These are phyloP conservation scores for Conticribra guillardii DNA, from an alignment of 108 stramenopile species.

Conservation along the genomic window DNA sequence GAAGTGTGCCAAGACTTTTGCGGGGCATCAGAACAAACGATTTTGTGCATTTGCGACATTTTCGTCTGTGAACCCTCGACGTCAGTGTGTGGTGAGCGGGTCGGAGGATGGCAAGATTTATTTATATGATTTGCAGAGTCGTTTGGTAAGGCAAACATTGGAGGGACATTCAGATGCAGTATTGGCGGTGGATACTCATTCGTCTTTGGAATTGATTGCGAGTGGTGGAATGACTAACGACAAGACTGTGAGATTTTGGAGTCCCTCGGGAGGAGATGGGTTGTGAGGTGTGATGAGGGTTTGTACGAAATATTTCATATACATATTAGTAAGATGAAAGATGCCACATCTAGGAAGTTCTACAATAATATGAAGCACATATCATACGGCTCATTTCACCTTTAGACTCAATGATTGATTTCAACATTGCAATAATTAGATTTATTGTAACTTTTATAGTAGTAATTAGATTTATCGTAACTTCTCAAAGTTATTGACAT, in stretches of 20 bases:
- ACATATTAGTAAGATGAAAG: no score
- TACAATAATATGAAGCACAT: no score
- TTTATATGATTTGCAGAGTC: constrained; percentile 88
- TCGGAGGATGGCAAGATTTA: constrained; percentile 89
- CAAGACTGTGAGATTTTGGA: constrained; percentile 83
- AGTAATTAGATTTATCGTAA: no score
- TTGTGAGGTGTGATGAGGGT: no score
- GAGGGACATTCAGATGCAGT: constrained; percentile 81
- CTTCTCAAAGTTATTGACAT: no score
- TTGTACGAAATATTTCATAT: no score
- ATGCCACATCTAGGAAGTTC: no score
- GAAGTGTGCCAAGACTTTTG: constrained; percentile 59
- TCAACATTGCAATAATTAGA: no score
- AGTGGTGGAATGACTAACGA: constrained; percentile 87
- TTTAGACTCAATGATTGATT: no score
- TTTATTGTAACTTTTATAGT: no score
- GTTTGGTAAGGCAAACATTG: constrained; percentile 72
- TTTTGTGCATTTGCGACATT: constrained; percentile 84
- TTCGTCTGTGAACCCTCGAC: constrained; percentile 59
- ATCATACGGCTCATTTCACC: no score
- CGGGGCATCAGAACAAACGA: constrained; percentile 58
- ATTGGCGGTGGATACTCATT: constrained; percentile 81
- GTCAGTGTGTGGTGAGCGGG: constrained; percentile 82
- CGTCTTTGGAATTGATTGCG: constrained; percentile 71
- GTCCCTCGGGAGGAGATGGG: constrained; percentile 20